Evolutionary conservation across 495 filamentous ascomycete species (phyloP).

Genomic region (Filosporella fistucella): DNA sequence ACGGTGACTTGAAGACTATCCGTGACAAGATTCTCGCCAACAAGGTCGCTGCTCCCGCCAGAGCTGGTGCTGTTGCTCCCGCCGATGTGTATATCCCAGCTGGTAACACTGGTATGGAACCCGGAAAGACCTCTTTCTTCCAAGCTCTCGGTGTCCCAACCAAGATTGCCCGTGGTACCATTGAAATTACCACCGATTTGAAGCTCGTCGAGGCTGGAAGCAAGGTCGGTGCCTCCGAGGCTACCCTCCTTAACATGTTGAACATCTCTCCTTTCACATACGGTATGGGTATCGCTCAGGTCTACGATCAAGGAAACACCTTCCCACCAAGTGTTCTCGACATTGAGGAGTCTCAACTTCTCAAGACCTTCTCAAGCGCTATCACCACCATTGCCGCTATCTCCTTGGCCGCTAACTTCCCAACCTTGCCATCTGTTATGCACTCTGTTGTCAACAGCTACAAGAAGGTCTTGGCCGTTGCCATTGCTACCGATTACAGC

Average conservation of each 20-base stretch:
- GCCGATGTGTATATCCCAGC: constrained; percentile 87
- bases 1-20: constrained; percentile 82
- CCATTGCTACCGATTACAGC: constrained; percentile 84
- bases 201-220: constrained; percentile 90
- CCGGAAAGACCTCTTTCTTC: constrained; percentile 99
- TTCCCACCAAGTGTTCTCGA: constrained; percentile 84
- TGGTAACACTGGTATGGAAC: constrained; percentile 99
- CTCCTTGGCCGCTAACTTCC: constrained; percentile 89
- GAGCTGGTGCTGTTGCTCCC: constrained; percentile 94
- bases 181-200: constrained; percentile 97
- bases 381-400: constrained; percentile 83
- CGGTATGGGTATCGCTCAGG: constrained; percentile 91
- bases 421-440: constrained; percentile 92
- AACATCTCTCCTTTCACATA: constrained; percentile 99
- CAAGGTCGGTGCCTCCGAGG: constrained; percentile 99
- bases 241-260: constrained; percentile 97
- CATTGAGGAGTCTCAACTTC: constrained; percentile 87
- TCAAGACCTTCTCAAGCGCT: constrained; percentile 75
- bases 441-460: constrained; percentile 94
- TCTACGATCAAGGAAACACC: constrained; percentile 93
- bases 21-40: constrained; percentile 94
- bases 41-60: constrained; percentile 93
- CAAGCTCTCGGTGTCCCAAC: constrained; percentile 99
- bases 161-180: constrained; percentile 99
- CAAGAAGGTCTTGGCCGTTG: constrained; percentile 94